A percentile compares a stretch with the other conserved stretches of the same genome.
Conservation (phyloP, 2,329 filamentous ascomycete species). For the Trichoderma polysporum region DNA sequence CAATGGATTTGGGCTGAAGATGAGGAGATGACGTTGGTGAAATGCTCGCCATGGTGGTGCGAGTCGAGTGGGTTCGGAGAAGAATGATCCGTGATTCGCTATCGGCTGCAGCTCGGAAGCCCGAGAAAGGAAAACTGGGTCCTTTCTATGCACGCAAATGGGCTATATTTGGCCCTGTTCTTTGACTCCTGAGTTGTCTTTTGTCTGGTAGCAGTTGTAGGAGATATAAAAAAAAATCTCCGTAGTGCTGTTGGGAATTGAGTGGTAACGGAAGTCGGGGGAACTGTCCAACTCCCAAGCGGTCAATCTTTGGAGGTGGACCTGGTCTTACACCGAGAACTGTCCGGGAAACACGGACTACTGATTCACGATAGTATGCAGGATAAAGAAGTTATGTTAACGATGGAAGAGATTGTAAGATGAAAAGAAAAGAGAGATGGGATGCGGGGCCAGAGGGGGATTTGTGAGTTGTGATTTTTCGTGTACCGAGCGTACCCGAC, state of each 20-base stretch:
- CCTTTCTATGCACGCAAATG: neutral
- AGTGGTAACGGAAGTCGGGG: neutral
- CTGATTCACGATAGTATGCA: neutral
- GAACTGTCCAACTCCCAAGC: neutral
- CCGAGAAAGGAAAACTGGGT: conserved; percentile 29
- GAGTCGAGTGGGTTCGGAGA: conserved; percentile 13
- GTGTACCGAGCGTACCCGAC: conserved; percentile 30
- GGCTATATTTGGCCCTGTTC: neutral
- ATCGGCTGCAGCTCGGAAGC: conserved; percentile 27
- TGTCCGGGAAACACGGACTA: neutral
- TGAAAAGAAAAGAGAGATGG: neutral
- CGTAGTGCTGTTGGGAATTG: neutral
- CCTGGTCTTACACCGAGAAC: conserved; percentile 13
- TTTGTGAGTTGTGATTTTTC: conserved; percentile 27
- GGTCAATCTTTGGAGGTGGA: neutral
- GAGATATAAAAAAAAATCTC: neutral
- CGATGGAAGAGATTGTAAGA: neutral
- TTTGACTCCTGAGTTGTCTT: neutral
- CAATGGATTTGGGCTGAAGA: conserved; percentile 1
- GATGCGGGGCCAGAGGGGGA: conserved; percentile 5
- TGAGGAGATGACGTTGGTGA: conserved; percentile 20
- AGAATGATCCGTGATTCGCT: conserved; percentile 17
- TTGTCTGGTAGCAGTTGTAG: neutral
- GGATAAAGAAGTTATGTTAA: too few species aligned
- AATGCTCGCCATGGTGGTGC: conserved; percentile 19